phyloP scores from a whole-genome alignment of 228 moss, liverwort and hornwort species.

The Sphagnum fallax region DNA sequence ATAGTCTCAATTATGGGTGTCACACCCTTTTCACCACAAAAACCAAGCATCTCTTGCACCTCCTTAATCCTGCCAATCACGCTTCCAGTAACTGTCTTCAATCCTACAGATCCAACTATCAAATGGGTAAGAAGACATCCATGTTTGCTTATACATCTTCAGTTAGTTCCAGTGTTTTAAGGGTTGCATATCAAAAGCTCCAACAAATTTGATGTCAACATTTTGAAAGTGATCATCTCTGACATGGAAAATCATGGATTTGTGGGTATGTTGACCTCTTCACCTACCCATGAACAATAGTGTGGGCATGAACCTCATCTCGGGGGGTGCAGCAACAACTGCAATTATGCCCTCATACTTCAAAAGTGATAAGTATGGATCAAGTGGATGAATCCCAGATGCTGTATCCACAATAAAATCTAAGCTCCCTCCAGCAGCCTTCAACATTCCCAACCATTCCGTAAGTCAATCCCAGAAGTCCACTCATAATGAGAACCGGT shows the following conservation, averaged over 20 bases:
- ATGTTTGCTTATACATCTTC: too few relatives aligned
- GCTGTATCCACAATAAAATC: conserved; percentile 57
- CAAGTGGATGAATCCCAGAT: conserved; percentile 19
- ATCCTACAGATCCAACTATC: background rate
- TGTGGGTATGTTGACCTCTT: too few relatives aligned
- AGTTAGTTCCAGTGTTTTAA: too few relatives aligned
- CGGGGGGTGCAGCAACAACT: conserved; percentile 3
- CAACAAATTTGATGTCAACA: too few relatives aligned
- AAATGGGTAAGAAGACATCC: too few relatives aligned
- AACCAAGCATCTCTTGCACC: conserved; percentile 58
- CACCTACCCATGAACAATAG: conserved; percentile 6
- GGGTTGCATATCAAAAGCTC: too few relatives aligned
- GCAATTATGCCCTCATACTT: conserved; percentile 25
- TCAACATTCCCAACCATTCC: conserved; percentile 3
- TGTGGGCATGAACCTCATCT: conserved; percentile 2
- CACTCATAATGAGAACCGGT: too few relatives aligned
- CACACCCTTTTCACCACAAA: conserved; percentile 39
- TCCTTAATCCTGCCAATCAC: conserved; percentile 43
- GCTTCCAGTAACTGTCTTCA: conserved; percentile 60
- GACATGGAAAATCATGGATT: too few relatives aligned
- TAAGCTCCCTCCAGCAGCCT: conserved; percentile 37
- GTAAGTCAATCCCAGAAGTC: too few relatives aligned
- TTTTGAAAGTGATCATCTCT: too few relatives aligned
- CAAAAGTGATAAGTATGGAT: conserved; percentile 34
- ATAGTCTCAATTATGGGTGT: conserved; percentile 40